These are phyloP conservation scores for Agaricus blazei DNA, from an alignment of 768 basidiomycete genomes.

Conservation along the genomic window DNA sequence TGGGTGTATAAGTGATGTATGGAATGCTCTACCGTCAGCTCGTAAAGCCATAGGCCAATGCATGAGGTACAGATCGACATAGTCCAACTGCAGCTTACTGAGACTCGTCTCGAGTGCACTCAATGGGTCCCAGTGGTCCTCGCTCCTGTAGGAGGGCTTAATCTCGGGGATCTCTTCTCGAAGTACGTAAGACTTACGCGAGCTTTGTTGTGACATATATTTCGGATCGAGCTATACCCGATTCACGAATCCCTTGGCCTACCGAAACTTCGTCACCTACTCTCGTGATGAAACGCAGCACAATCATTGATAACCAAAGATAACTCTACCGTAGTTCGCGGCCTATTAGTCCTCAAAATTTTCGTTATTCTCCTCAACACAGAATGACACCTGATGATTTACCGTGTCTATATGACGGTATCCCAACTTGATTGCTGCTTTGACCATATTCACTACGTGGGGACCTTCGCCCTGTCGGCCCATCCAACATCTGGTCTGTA, in stretches of 20 bases:
- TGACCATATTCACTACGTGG: conserved; percentile 19
- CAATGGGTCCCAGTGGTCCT: conserved; percentile 28
- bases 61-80: conserved; percentile 46
- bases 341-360: neutral
- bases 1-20: neutral
- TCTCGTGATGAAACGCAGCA: neutral
- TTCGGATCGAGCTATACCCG: conserved; percentile 32
- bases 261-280: conserved; percentile 31
- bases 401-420: conserved; percentile 33
- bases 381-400: neutral
- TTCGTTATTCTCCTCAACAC: neutral
- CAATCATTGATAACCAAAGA: conserved; percentile 6
- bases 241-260: conserved; percentile 32
- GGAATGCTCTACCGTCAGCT: neutral
- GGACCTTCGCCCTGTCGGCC: conserved; percentile 21
- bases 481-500: conserved; percentile 24
- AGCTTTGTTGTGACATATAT: conserved; percentile 39
- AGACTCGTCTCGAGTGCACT: conserved; percentile 29
- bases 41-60: conserved; percentile 18
- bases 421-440: conserved; percentile 20
- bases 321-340: conserved; percentile 6
- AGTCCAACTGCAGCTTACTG: conserved; percentile 29
- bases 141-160: conserved; percentile 16
- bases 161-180: conserved; percentile 17
- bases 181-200: conserved; percentile 16